Evolutionary conservation across 495 filamentous ascomycete species (phyloP), one percentile per base, ranked within the genome.

Genomic region (Neurospora sp.): DNA sequence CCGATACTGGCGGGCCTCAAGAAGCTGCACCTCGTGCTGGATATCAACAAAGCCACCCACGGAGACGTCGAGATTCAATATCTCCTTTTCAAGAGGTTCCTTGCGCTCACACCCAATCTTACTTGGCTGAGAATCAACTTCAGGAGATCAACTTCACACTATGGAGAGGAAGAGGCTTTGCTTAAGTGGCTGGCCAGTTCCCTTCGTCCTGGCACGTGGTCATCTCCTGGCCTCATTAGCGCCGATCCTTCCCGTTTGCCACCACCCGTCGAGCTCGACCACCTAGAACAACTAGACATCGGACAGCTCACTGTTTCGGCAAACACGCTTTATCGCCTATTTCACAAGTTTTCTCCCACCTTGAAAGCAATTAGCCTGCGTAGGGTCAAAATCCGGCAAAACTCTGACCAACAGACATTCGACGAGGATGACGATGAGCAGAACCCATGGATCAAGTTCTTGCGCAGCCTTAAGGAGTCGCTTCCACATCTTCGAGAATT

Each of bases 111-210:
- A 4, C 71, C 72, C 13, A 79, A 81, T 66, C 43, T 84, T 59
- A 78, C 76, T 3, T 82, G 81, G 77, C 76, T 84, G 9, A 77
- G 83, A n/a, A 69, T 84, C 39, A 84, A 84, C 59, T 79, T 83
- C 45, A 42, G 24, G 4, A 17, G 28, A 31, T 11, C 40, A 8
- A 10, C 6, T 13, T 21, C 13, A 39, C 5, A 34, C 28, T 8
- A 66, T 19, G 54, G 24, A 66, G 28, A 34, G 28, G 28, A 36
- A 34, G 54, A 66, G 54, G 54, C 54, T 34, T 19, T 66, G 54
- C 54, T 66, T 66, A 66, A 66, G 54, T 66, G 54, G 54, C 54
- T 66, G 13, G 54, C 54, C 54, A 66, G 54, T 19, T 66, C 54
- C 28, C 31, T 36, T 36, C 28, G 54, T 36, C 54, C 54, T 19